phyloP scores from a whole-genome alignment of 352 stramenopile species.

The Phytophthora fragariaefolia region DNA sequence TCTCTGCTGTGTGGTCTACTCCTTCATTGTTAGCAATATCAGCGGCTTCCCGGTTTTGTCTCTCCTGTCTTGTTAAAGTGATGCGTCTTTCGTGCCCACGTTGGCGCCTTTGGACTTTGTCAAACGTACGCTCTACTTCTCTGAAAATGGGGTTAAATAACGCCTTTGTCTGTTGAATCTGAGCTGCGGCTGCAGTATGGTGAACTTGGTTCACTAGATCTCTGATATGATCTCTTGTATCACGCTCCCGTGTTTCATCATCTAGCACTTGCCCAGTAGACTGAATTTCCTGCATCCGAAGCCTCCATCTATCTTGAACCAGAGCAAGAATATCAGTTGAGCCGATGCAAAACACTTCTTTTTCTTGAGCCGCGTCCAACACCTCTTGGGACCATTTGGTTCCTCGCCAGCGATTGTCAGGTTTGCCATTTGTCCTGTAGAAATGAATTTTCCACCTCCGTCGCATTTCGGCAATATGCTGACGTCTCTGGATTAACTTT shows the following conservation, averaged over 20 bases:
- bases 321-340: slow-evolving; percentile 58
- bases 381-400: slow-evolving; percentile 55
- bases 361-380: slow-evolving; percentile 53
- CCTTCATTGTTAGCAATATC: background rate
- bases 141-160: slow-evolving; percentile 75
- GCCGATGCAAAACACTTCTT: slow-evolving; percentile 56
- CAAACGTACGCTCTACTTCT: slow-evolving; percentile 57
- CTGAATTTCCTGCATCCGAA: slow-evolving; percentile 26
- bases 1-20: slow-evolving; percentile 4
- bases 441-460: slow-evolving; percentile 59
- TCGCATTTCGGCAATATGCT: slow-evolving; percentile 56
- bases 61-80: slow-evolving; percentile 10
- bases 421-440: slow-evolving; percentile 65
- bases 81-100: slow-evolving; percentile 26
- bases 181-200: slow-evolving; percentile 46
- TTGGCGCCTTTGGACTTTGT: slow-evolving; percentile 48
- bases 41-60: background rate
- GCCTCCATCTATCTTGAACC: slow-evolving; percentile 61
- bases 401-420: slow-evolving; percentile 60
- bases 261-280: slow-evolving; percentile 6
- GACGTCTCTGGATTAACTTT: slow-evolving; percentile 39
- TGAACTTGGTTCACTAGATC: slow-evolving; percentile 56
- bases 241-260: slow-evolving; percentile 34
- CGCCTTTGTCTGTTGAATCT: slow-evolving; percentile 65
- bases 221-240: slow-evolving; percentile 38